Evolutionary conservation across 208 protist species (phyloP).

Genomic region (Crithidia expoeki): DNA sequence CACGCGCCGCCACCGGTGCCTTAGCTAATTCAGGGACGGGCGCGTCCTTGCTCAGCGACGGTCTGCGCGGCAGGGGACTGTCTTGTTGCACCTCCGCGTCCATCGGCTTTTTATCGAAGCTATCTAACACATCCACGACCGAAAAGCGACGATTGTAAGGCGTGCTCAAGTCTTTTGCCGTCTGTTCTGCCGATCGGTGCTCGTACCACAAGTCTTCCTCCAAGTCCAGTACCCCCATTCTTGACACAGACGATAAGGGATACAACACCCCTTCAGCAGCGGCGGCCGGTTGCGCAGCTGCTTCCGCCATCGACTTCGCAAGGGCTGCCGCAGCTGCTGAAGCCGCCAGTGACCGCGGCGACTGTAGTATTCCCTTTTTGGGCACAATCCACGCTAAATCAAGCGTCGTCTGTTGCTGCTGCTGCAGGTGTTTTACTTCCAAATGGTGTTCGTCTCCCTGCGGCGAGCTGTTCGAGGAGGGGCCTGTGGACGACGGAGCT

Average conservation of each 20-base stretch:
- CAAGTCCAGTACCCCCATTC: neutral
- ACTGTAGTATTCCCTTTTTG: neutral
- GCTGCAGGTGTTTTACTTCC: conserved; percentile 7
- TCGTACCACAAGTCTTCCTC: neutral
- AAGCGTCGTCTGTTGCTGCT: too few species aligned
- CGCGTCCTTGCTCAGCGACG: neutral
- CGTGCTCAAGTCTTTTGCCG: neutral
- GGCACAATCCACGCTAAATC: neutral
- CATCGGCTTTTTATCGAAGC: neutral
- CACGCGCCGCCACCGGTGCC: neutral
- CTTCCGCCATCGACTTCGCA: conserved; percentile 6
- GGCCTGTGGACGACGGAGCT: neutral
- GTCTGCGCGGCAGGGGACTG: conserved; percentile 12
- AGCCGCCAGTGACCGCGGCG: conserved; percentile 8
- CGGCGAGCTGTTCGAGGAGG: conserved; percentile 5
- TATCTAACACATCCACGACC: neutral
- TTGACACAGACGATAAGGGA: neutral
- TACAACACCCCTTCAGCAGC: neutral
- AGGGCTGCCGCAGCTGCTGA: conserved; percentile 15
- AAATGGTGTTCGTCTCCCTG: conserved; percentile 13
- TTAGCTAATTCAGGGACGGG: neutral
- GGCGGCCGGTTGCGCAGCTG: neutral
- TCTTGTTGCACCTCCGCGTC: neutral
- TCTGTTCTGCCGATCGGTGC: neutral
- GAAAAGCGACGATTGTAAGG: conserved; percentile 13